Evolutionary conservation across 805 yeast genomes (phyloP), one percentile per base, ranked within the genome.

Genomic region (Blastobotrys chiropterorum): DNA sequence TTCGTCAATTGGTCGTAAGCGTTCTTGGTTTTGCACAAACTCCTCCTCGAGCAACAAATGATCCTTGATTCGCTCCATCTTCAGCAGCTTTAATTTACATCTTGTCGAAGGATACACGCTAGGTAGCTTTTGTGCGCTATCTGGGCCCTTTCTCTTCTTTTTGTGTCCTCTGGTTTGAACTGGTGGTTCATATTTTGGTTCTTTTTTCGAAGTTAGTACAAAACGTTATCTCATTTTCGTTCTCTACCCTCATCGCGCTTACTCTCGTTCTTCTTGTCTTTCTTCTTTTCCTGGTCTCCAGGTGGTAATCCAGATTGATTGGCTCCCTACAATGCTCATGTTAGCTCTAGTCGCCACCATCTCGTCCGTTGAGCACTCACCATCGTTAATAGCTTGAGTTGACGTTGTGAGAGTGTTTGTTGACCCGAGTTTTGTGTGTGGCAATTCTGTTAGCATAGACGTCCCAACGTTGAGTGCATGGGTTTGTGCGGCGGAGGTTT

Each of bases 181-280:
- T 14, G 99, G 99, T 38, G 99, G 98, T 71, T 94, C 99, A 70
- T 92, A 94, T 75, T 90, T 92, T 64, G 97, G 98, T 72, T 92
- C 90, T 63, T 86, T 87, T 16, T 13, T 44, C 11, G 43, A 14
- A 19, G n/a, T n/a, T n/a, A n/a, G n/a, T n/a, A n/a, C n/a, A n/a
- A n/a, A n/a, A n/a, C n/a, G 21, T 38, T 14, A 17, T 31, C 6
- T 34, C 20, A 2, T 6, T 26, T 26, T 11, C 47, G 22, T 19
- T 19, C n/a, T 15, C 22, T 26, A 21, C 17, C 26, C 14, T n/a
- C 40, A n/a, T 13, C 21, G 16, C 44, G 54, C 68, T 39, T 57
- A 64, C 67, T 66, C 53, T 64, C 69, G 38, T 61, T 54, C 53
- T 66, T 66, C 64, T 59, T 57, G 45, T 57, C 61, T 52, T 63